Evolutionary conservation across 1,139 yeast genomes (phyloP), one percentile per base, ranked within the genome.

Genomic region (Saccharomyces hybrid): DNA sequence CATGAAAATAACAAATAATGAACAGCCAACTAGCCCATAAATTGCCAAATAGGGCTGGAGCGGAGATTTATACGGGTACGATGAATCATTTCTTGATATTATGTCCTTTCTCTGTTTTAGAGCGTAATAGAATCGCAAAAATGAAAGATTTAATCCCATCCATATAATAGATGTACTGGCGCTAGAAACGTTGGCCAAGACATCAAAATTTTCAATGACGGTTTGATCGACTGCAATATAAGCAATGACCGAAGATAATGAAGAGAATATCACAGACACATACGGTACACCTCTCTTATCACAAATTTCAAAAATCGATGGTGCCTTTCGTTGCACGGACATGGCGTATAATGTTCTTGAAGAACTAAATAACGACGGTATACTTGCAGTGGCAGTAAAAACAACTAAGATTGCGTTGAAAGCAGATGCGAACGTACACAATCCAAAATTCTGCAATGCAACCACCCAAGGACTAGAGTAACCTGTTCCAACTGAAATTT

Each of bases 61-160:
- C 2, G 89, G 88, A 5, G 95, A 83, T 63, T 78, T 77, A 67
- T 83, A 87, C 0, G 95, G 95, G 66, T 86, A 88, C 12, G 83
- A 73, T 50, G 76, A 75, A 62, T 82, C 86, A 59, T 83, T 78
- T 60, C 89, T 71, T 54, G 78, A 76, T 42, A 83, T 77, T 32
- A 83, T 81, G 66, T 83, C 88, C 0, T 85, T 84, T 55, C 95
- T 72, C 53, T 77, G 72, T 61, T 81, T 76, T 55, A 88, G 72
- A 0, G 95, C 96, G 61, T 78, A 79, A 68, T 79, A 84, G 63
- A 87, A 89, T 51, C 96, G 70, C 32, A 88, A 73, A 64, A 79
- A 88, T 0, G 93, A 78, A 24, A 87, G 71, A 62, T 88, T 84
- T 83, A 88, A 83, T 7, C 93, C 88, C 58, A 83, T 81, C 96